phyloP scores from a whole-genome alignment of 2,329 filamentous ascomycete species.

The Diaporthe helianthi region DNA sequence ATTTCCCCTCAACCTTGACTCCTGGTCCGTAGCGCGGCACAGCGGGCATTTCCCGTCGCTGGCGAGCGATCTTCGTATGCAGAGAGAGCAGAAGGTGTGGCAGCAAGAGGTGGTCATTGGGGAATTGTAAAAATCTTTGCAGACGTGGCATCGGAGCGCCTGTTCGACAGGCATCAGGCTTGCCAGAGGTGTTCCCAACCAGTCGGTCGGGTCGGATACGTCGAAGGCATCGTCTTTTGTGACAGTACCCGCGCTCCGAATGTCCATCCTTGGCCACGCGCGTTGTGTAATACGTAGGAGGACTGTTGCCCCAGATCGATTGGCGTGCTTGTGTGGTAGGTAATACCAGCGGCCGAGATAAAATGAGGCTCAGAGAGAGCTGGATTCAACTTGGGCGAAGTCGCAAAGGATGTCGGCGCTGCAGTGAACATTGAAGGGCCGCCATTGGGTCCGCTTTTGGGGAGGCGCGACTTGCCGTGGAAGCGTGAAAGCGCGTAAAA shows the following conservation, averaged over 20 bases:
- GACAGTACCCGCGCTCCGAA: constrained; percentile 16
- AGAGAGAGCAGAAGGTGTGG: constrained; percentile 96
- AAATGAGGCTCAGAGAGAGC: not conserved
- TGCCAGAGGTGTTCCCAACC: constrained; percentile 74
- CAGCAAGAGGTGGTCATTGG: constrained; percentile 95
- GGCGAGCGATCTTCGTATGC: constrained; percentile 85
- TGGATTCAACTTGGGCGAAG: not conserved
- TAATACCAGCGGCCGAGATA: not conserved
- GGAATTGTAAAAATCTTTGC: constrained; percentile 95
- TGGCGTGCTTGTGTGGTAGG: not conserved
- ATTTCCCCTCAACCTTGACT: constrained; percentile 84
- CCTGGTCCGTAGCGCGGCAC: constrained; percentile 81
- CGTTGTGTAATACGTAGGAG: not conserved
- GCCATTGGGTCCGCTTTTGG: constrained; percentile 23
- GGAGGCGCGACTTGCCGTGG: constrained; percentile 18
- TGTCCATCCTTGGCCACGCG: constrained; percentile 13
- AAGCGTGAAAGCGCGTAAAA: constrained; percentile 20
- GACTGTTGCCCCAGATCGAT: not conserved
- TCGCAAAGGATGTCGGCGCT: not conserved
- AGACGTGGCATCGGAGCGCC: constrained; percentile 91
- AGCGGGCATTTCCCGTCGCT: constrained; percentile 87
- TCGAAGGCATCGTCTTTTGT: constrained; percentile 38
- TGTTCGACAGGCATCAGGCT: constrained; percentile 77
- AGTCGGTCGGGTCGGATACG: constrained; percentile 72
- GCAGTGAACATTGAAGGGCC: not conserved